Base-by-base conservation (phyloP, 345 rosid genomes). In the Eucalyptus polyanthemos region DNA sequence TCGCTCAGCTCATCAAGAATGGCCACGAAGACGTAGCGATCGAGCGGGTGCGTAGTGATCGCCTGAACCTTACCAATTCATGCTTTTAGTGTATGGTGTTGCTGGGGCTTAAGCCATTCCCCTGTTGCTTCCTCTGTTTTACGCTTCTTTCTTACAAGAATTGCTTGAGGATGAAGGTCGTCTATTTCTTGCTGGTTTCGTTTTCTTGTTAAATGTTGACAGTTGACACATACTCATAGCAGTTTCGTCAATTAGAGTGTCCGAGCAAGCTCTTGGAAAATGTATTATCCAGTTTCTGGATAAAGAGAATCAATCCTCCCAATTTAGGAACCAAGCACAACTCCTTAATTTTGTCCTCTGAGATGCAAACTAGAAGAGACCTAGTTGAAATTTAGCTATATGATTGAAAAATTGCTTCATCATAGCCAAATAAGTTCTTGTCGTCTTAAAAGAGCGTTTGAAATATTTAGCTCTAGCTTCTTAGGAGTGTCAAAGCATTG, bases 1-100 rank as follows among this genome's bases (percentile, higher is more conserved):
- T 97, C 86, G 95, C 95, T 90, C 93, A 93, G 90, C 95, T 94
- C 86, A 91, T 97, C 93, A 93, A 90, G 91, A 90, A 92, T 88
- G 96, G 97, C 87, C 90, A 92, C 29, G 92, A 89, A 54, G 90
- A 93, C 40, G 89, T 87, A 25, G 99, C 98, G 87, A 90, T 93
- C 27, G 92, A 90, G 14, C 89, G 97, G 95, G 98, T 96, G 90
- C 15, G 85, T 76, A 37, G 27, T 22, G 47, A 42, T 76, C 29
- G 47, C 85, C 45, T 29, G 4, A 42, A 16, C 24, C 90, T 54
- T n/a, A 27, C 50, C 54, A 16, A 11, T 58, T 13, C 47, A 50
- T 17, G 56, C 67, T 24, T 86, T 86, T 42, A 76, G 83, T 40
- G 8, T 76, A 76, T 40, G 42, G 83, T 76, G 22, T 3, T 40